Base-by-base conservation (phyloP, 2,329 filamentous ascomycete species). In the Xylariaceae sp. region DNA sequence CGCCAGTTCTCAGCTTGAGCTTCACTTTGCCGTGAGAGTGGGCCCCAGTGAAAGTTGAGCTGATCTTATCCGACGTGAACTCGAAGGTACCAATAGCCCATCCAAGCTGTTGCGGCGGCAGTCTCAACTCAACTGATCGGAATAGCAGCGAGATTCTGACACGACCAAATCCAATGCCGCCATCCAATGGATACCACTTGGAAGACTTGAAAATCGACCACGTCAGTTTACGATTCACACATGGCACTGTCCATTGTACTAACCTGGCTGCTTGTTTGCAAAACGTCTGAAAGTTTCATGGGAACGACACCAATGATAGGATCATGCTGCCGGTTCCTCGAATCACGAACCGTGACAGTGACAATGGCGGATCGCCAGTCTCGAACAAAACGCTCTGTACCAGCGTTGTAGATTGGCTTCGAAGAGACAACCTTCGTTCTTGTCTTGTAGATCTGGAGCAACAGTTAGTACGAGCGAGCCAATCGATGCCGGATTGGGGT, bases 41-140 rank as follows among this genome's bases (percentile, higher is more conserved):
- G 59, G 5, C 77, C 72, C 1, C 68, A 64, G 49, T 82, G 30
- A 70, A 70, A 11, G 70, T 61, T 0, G 83, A 77, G 0, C 72
- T 70, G 29, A 96, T 78, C 12, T 68, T 71, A 31, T 86, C 71
- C 0, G 81, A 86, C 0, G 73, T 63, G 54, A 96, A 93, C 52
- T 94, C 83, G 52, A 96, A 94, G 0, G 90, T 94, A 22, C 92
- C 92, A 27, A 96, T 85, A 40, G 95, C 87, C 85, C 90, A 96
- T 8, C 90, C 88, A 4, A 95, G 72, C 59, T 94, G 83, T 25
- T 79, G 65, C 0, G 83, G 83, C n/a, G 89, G 89, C 1, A 96
- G 68, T 29, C 78, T 78, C 33, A 90, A 82, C 57, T 94, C 89
- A 27, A 95, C 76, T 18, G 85, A 89, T 18, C 90, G 80, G 74